Conservation (phyloP, 225 moss, liverwort and hornwort genomes). For the Physcomitrium patens region DNA sequence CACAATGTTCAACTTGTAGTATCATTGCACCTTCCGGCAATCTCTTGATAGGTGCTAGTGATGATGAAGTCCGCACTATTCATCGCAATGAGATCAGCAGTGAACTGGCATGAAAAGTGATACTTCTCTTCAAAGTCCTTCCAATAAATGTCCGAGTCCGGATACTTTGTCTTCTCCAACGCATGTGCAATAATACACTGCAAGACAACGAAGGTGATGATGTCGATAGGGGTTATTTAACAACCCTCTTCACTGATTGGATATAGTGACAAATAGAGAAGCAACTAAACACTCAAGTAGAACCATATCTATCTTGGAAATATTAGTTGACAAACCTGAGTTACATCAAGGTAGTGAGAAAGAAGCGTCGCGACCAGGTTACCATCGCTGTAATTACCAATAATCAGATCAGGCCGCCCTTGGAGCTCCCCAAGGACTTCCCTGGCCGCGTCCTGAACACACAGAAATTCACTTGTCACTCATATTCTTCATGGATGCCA, state of each 20-base stretch:
- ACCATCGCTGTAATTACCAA: constrained; percentile 92
- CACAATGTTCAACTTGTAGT: constrained; percentile 8
- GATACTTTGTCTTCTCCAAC: constrained; percentile 93
- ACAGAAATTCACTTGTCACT: neutral
- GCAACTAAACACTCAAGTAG: neutral
- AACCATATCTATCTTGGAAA: neutral
- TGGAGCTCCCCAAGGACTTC: constrained; percentile 64
- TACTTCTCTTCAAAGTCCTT: constrained; percentile 81
- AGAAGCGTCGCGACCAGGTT: constrained; percentile 80
- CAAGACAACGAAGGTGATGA: constrained; percentile 19
- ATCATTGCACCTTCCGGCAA: constrained; percentile 70
- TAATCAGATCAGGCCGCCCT: constrained; percentile 76
- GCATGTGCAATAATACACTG: constrained; percentile 93
- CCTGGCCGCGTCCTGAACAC: constrained; percentile 58
- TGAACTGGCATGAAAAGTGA: constrained; percentile 91
- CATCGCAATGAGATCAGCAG: constrained; percentile 92
- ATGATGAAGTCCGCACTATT: constrained; percentile 88
- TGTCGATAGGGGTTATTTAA: constrained; percentile 1
- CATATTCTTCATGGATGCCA: neutral
- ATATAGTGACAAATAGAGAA: neutral
- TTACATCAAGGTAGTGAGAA: constrained; percentile 66
- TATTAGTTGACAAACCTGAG: constrained; percentile 54
- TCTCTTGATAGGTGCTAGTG: constrained; percentile 91
- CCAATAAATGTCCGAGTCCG: constrained; percentile 91
- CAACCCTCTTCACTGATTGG: neutral